These are phyloP conservation scores for Aquanectria penicillioides DNA, from an alignment of 2,329 filamentous ascomycete genomes.

Conservation along the genomic window DNA sequence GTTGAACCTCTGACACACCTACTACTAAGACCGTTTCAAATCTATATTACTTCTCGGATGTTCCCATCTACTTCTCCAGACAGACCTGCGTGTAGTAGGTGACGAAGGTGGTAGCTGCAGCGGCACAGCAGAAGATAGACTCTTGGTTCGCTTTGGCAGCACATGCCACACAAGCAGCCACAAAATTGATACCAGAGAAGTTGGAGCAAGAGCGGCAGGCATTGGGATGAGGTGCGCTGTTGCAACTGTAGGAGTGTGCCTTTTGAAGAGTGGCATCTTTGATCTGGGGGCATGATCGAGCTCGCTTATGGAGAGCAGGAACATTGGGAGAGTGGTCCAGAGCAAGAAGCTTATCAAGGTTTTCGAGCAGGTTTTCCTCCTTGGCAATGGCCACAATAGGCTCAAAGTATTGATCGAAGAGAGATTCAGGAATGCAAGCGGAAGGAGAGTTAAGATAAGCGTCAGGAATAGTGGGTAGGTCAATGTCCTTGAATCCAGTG, in stretches of 20 bases:
- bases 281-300: constrained; percentile 20
- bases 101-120: constrained; percentile 18
- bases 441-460: constrained; percentile 18
- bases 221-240: constrained; percentile 16
- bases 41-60: no score
- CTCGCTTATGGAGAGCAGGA: constrained; percentile 8
- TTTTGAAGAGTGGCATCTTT: constrained; percentile 8
- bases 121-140: constrained; percentile 26
- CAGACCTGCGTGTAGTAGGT: constrained; percentile 30
- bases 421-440: constrained; percentile 24
- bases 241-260: constrained; percentile 16
- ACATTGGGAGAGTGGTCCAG: not conserved
- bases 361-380: constrained; percentile 22
- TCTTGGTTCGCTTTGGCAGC: constrained; percentile 27
- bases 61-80: no score
- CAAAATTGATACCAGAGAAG: constrained; percentile 24
- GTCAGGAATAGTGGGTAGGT: constrained; percentile 14
- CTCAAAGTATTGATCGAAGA: constrained; percentile 28
- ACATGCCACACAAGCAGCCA: constrained; percentile 23
- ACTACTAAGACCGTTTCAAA: no score
- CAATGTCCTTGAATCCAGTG: not conserved
- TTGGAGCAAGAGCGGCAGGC: constrained; percentile 24
- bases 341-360: constrained; percentile 2
- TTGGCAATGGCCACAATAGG: constrained; percentile 26
- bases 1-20: no score